Evolutionary conservation across 2,329 filamentous ascomycete species (phyloP), one percentile per base, ranked within the genome.

Genomic region (Botrytis fragariae): DNA sequence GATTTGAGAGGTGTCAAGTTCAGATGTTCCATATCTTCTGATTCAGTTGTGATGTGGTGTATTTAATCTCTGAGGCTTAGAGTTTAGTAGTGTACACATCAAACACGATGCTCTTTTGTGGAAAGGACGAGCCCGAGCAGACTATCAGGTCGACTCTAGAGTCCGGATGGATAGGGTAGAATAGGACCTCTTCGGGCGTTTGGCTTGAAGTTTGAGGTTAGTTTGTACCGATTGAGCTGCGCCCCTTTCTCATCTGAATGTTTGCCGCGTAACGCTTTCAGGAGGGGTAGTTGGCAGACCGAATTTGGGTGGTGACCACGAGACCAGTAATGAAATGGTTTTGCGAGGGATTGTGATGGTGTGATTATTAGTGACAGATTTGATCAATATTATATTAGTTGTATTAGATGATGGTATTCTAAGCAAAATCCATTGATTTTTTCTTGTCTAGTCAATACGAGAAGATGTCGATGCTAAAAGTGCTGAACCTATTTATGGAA

Each of bases 211-310:
- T 68, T 68, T 57, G 64, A 68, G 45, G 48, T 68, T 68, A 42
- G 48, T 22, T 14, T 22, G 48, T 42, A 10, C n/a, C 51, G 39
- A 42, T 42, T n/a, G n/a, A 54, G 51, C 54, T 70, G 51, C 68
- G 68, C 68, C 54, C 57, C 68, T 45, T 62, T 70, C 32, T 59
- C 35, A 29, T 69, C 62, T 54, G 65, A 39, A 29, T 35, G 22
- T 42, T 69, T 57, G 65, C 45, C 51, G 51, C 68, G 68, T 70
- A 70, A 70, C 51, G 68, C 68, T 70, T 12, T 57, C 37, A 69
- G 51, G 37, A 59, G 51, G 67, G 57, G 18, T n/a, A 20, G 29
- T 39, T 16, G n/a, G 32, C 22, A 63, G 61, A 63, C 61, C n/a
- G 39, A 22, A n/a, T 45, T 8, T 64, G 61, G 61, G 39, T 44